These are phyloP conservation scores for Thuidium tamariscinum DNA, from an alignment of 225 moss, liverwort and hornwort species.

Conservation along the genomic window DNA sequence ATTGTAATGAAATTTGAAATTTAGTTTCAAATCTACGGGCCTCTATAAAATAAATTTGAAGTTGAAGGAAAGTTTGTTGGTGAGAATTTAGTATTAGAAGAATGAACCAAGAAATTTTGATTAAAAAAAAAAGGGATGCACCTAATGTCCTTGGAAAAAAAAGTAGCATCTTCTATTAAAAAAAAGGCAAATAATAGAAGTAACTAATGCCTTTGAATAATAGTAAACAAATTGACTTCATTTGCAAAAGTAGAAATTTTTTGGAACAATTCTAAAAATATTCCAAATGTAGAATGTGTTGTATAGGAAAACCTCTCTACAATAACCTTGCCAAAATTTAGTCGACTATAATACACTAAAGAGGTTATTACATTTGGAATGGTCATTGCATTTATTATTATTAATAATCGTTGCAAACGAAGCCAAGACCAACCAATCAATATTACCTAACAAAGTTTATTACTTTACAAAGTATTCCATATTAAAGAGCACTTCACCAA, in stretches of 20 bases:
- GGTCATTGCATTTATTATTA: not conserved
- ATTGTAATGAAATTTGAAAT: not conserved
- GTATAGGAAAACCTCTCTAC: too few relatives aligned
- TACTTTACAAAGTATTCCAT: too few relatives aligned
- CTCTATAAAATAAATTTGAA: not conserved
- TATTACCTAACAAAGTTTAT: too few relatives aligned
- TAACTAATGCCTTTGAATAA: too few relatives aligned
- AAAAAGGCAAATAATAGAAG: too few relatives aligned
- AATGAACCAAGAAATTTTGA: not conserved
- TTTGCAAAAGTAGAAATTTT: too few relatives aligned
- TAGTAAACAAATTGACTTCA: too few relatives aligned
- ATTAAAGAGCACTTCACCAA: too few relatives aligned
- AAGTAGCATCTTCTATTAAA: not conserved
- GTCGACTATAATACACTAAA: not conserved
- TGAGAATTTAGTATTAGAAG: not conserved
- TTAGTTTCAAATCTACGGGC: fast-evolving
- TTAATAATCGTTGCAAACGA: too few relatives aligned
- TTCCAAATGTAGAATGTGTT: too few relatives aligned
- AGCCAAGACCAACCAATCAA: not conserved
- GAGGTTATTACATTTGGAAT: not conserved
- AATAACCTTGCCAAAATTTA: too few relatives aligned
- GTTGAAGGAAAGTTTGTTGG: fast-evolving
- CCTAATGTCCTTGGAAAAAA: fast-evolving
- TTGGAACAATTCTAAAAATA: fast-evolving
- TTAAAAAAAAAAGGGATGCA: fast-evolving